A percentile compares a stretch with the other conserved stretches of the same genome.
These are phyloP conservation scores for Vicia faba DNA, from an alignment of 306 rosid species.

Conservation along the genomic window DNA sequence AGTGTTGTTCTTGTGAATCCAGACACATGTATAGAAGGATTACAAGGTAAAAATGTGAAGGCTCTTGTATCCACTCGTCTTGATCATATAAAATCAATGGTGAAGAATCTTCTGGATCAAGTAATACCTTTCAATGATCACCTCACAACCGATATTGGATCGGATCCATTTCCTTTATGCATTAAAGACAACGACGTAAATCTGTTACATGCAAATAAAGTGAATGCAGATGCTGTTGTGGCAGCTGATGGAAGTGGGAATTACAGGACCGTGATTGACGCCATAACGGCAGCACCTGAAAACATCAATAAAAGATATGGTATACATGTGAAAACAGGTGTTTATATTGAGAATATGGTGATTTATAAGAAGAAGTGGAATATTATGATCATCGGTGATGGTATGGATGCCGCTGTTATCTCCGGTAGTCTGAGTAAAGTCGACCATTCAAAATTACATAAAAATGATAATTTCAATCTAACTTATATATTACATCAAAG, in stretches of 20 bases:
- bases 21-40: slow-evolving; percentile 81
- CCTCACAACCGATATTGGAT: neutral
- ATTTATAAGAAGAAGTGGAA: slow-evolving; percentile 87
- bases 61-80: slow-evolving; percentile 44
- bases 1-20: slow-evolving; percentile 68
- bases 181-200: slow-evolving; percentile 48
- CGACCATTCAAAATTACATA: too few species aligned
- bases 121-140: slow-evolving; percentile 38
- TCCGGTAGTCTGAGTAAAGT: slow-evolving; percentile 55
- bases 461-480: too few species aligned
- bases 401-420: slow-evolving; percentile 63
- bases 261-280: slow-evolving; percentile 58
- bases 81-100: slow-evolving; percentile 48
- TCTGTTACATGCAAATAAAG: slow-evolving; percentile 44
- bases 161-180: slow-evolving; percentile 61
- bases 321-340: slow-evolving; percentile 64
- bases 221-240: slow-evolving; percentile 54
- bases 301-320: slow-evolving; percentile 62
- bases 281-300: slow-evolving; percentile 77
- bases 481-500: too few species aligned
- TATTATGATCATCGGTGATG: slow-evolving; percentile 83
- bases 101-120: slow-evolving; percentile 52
- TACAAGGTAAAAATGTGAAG: slow-evolving; percentile 57
- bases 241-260: slow-evolving; percentile 78
- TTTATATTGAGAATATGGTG: slow-evolving; percentile 71